Evolutionary conservation across 257 asterid species (phyloP), one percentile per base, ranked within the genome.

Genomic region (Solanum appendiculatum): DNA sequence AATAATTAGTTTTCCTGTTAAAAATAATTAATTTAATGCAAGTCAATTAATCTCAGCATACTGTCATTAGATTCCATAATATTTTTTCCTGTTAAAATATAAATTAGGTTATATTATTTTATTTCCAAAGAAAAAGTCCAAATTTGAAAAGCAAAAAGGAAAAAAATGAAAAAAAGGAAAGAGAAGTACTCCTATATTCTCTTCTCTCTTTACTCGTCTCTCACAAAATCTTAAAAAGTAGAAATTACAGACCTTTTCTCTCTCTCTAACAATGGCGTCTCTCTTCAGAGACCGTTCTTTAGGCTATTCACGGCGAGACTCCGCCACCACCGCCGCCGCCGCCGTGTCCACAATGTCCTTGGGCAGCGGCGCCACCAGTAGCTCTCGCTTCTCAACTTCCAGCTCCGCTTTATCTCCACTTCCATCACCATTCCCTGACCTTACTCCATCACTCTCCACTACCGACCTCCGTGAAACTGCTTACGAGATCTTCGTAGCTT

Each of bases 401-500:
- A 73, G 81, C 48, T 73, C 90, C 85, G 73, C 90, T 23, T 83
- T 92, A 7, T 64, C 94, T 3, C 91, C 97, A 12, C 98, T 96
- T 6, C 97, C 98, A 2, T 93, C 93, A 54, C 99, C 99, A 23
- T 96, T 96, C 88, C 94, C 93, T 20, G 94, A 91, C 88, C 94
- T 96, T 51, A 87, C 95, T 84, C 86, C 94, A 25, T 88, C 94
- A 21, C 94, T 95, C 91, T 91, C 99, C 66, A 87, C 93, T 69
- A 56, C 94, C 83, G 98, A 96, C 92, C 94, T 96, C 86, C 96
- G 94, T 37, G 88, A 93, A 81, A 87, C 99, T 33, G 98, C 98
- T 37, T 95, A 94, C 92, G 99, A 95, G 97, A 95, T 96, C 97
- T 95, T 96, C 92, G 92, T 96, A 37, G 96, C 99, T 48, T 92